Evolutionary conservation across 768 basidiomycete genomes (phyloP).

Genomic region (Tubosaeta sp.): DNA sequence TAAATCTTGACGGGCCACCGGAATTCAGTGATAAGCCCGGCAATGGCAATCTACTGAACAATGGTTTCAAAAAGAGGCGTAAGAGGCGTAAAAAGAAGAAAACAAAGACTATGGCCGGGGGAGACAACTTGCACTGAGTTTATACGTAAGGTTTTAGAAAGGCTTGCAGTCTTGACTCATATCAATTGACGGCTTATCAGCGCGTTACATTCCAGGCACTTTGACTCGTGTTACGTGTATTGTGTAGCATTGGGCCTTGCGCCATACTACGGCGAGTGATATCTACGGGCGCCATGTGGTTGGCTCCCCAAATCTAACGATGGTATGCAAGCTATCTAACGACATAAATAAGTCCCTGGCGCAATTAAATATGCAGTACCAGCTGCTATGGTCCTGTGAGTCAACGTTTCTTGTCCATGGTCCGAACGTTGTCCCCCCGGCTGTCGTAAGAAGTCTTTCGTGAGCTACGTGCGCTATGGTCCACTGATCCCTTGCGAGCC

Average conservation of each 20-base stretch:
- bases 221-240: background rate
- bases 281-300: background rate
- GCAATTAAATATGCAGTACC: conserved; percentile 15
- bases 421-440: conserved; percentile 8
- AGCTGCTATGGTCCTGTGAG: background rate
- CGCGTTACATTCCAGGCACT: conserved; percentile 1
- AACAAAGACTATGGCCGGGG: conserved; percentile 26
- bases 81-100: conserved; percentile 54
- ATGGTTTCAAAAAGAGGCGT: conserved; percentile 49
- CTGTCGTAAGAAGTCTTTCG: conserved; percentile 16
- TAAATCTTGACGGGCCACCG: conserved; percentile 55
- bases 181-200: conserved; percentile 3
- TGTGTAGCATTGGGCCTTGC: background rate
- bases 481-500: conserved; percentile 5
- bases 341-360: conserved; percentile 19
- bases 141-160: conserved; percentile 12
- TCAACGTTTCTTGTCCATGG: conserved; percentile 6
- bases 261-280: background rate
- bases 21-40: conserved; percentile 17
- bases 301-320: background rate
- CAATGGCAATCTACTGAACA: conserved; percentile 9
- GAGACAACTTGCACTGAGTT: conserved; percentile 10
- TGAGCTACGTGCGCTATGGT: conserved; percentile 12
- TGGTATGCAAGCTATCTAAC: conserved; percentile 6
- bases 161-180: background rate